Evolutionary conservation across 208 protist genomes (phyloP), one percentile per base, ranked within the genome.

Genomic region (Leishmania turanica): DNA sequence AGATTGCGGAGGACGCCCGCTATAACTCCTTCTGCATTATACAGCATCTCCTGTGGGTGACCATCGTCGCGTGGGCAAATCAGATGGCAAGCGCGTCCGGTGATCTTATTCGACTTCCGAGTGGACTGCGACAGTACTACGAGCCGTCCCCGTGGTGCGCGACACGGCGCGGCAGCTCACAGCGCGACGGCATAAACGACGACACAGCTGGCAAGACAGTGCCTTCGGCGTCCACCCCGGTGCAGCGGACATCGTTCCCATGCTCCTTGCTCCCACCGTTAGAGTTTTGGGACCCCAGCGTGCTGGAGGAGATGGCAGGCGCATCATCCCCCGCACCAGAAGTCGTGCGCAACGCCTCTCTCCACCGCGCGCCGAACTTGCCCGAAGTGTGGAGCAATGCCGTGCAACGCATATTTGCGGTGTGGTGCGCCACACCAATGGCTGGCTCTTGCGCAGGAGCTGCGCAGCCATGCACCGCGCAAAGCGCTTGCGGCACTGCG

Each of bases 41-140:
- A 3, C 81, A 84, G 64, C 82, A 84, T 19, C 77, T 91, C 4
- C 70, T 93, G 49, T 89, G 83, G 81, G 83, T 87, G 4, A 87
- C 90, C 42, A 51, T 92, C 53, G 82, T 77, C 17, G 85, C 84
- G 62, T 95, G 92, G 92, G 80, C 89, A 5, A 74, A 87, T 24
- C 89, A 91, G 60, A 40, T 95, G 73, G 91, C 85, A 53, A 65
- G 66, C 58, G 87, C 86, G 40, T 92, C 85, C 19, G 78, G 83
- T 42, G 82, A 77, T 15, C 77, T 70, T 1, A 65, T 95, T 3
- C n/a, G 17, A 9, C 75, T 91, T 5, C 86, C 82, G 19, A 75
- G 76, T 2, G 19, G 0, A 13, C 34, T 86, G 56, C 74, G 40
- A n/a, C 74, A 68, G 24, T 64, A 65, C 40, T 17, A 66, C 34